These are phyloP conservation scores for Fomitiporia mediterranea DNA, from an alignment of 1,284 basidiomycete genomes.

Conservation along the genomic window DNA sequence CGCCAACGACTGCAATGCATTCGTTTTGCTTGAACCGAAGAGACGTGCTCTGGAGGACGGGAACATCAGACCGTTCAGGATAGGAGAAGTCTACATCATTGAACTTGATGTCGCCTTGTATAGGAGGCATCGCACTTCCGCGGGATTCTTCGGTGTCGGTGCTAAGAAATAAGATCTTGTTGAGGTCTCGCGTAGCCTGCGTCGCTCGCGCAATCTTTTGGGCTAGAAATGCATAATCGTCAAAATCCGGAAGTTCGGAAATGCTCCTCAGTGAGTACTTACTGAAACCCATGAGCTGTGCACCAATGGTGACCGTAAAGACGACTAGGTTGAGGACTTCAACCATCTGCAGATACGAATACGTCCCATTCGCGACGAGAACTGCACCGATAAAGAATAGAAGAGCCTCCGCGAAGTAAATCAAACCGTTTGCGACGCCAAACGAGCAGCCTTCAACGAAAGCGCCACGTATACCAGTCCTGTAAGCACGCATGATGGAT, in stretches of 20 bases:
- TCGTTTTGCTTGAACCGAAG: slow-evolving; percentile 68
- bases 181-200: slow-evolving; percentile 77
- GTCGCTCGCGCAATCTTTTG: slow-evolving; percentile 76
- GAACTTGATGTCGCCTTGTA: slow-evolving; percentile 66
- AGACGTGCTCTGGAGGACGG: slow-evolving; percentile 63
- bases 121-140: slow-evolving; percentile 60
- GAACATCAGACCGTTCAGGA: slow-evolving; percentile 70
- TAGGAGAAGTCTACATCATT: slow-evolving; percentile 76
- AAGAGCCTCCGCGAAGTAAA: slow-evolving; percentile 85
- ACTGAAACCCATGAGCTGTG: slow-evolving; percentile 87
- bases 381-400: slow-evolving; percentile 88
- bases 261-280: slow-evolving; percentile 32
- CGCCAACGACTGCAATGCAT: slow-evolving; percentile 83
- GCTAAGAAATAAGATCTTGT: slow-evolving; percentile 59
- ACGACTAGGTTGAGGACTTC: slow-evolving; percentile 89
- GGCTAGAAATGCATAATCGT: slow-evolving; percentile 41
- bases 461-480: slow-evolving; percentile 70
- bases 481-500: slow-evolving; percentile 57
- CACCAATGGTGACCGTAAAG: slow-evolving; percentile 89
- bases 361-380: slow-evolving; percentile 76
- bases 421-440: slow-evolving; percentile 76
- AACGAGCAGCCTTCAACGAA: slow-evolving; percentile 82
- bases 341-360: slow-evolving; percentile 85
- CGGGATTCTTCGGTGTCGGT: slow-evolving; percentile 61
- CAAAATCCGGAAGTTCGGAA: slow-evolving; percentile 9